These are phyloP conservation scores for Diaporthe ampelina DNA, from an alignment of 2,329 filamentous ascomycete genomes.

Conservation along the genomic window DNA sequence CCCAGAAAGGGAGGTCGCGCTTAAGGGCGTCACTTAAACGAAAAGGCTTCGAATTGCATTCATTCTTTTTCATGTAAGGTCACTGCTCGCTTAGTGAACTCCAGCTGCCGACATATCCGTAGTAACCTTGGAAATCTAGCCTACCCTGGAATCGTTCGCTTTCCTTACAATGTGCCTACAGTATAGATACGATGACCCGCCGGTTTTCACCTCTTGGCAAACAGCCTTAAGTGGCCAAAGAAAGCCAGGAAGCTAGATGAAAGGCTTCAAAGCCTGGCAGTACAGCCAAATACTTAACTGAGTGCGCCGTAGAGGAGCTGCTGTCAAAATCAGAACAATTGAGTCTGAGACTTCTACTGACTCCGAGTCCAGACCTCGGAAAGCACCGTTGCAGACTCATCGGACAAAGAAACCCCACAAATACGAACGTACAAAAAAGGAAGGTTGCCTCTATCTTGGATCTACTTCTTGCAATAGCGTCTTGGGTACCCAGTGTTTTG, in stretches of 20 bases:
- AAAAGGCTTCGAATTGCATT: neutral
- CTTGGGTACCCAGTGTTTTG: neutral
- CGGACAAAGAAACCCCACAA: neutral
- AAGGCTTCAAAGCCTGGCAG: neutral
- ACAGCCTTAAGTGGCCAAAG: too few relatives aligned
- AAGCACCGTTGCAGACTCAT: neutral
- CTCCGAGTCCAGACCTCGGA: too few relatives aligned
- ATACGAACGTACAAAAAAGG: neutral
- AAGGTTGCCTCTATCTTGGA: constrained; percentile 19
- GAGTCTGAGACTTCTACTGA: neutral
- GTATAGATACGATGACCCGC: neutral
- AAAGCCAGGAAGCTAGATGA: neutral
- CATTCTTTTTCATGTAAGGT: neutral
- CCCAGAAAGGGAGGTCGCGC: neutral
- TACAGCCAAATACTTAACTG: neutral
- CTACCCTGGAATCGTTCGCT: neutral
- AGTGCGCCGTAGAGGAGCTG: neutral
- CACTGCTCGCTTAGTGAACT: neutral
- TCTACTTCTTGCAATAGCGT: neutral
- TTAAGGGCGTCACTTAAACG: neutral
- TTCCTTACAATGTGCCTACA: neutral
- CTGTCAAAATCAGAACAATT: neutral
- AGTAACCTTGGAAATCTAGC: neutral
- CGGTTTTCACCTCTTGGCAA: neutral
- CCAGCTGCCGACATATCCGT: neutral